Base-by-base conservation (phyloP, 139 green algal species). In the Yamagishiella unicocca region DNA sequence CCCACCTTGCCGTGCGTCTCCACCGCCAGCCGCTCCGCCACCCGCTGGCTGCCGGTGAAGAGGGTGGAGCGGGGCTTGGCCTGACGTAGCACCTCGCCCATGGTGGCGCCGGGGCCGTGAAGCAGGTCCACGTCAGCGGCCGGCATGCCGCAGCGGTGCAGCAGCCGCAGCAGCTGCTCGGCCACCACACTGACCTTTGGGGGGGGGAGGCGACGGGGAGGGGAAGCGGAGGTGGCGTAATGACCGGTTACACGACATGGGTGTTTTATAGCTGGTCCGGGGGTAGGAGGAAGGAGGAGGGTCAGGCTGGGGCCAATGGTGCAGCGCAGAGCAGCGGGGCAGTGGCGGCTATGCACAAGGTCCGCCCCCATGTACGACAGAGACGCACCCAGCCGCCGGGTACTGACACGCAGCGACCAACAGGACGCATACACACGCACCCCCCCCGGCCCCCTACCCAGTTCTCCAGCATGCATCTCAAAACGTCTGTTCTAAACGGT, bases 101-200 rank as follows among this genome's bases (percentile, higher is more conserved):
- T 94, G 24, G 92, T 92, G 14, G 46, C 40, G 27, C 97, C 97
- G 38, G 90, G 76, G 73, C 96, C 96, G 71, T 98, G 93, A 35
- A 99, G 89, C 22, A 98, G 88, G 92, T 99, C 97, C 14, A 97
- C 86, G 87, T 99, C 97, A 0, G 74, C 79, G 38, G 61, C 14
- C 12, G 96, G 94, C 94, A 98, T 96, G 81, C 97, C 97, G 87
- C 94, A 98, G 55, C 94, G 78, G 87, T 98, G 94, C 84, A 99
- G 93, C 91, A 99, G 90, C 14, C 96, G 94, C 74, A 99, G 83
- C 78, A 98, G 97, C 93, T 99, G 94, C 92, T 99, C 97, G 1
- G 94, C 86, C 31, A 99, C 97, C n/a, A 99, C 88, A 68, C 84
- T 94, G 53, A 99, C 97, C 95, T 98, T 91, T 67, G 45, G 29